Evolutionary conservation across 345 rosid genomes (phyloP).

Genomic region (Litchi chinensis): DNA sequence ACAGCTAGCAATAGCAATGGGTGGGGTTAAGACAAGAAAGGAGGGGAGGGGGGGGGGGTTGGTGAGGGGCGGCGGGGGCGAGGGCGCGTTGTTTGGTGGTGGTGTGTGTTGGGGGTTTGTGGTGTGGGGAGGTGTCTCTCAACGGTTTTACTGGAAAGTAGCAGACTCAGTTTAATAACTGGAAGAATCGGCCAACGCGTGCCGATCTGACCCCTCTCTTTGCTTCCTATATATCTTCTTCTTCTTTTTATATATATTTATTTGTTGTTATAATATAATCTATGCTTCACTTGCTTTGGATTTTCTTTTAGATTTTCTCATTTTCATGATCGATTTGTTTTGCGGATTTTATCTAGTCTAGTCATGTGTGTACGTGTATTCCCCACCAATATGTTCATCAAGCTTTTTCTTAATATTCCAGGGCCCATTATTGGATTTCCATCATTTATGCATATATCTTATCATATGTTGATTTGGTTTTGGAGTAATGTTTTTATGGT

Average conservation of each 20-base stretch:
- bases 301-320: not conserved
- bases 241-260: too few relatives aligned
- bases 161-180: slow-evolving; percentile 20
- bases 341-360: too few relatives aligned
- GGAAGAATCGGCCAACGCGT: slow-evolving; percentile 54
- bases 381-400: not conserved
- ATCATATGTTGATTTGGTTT: not conserved
- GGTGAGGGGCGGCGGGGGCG: too few relatives aligned
- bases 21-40: not conserved
- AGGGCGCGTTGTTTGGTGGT: too few relatives aligned
- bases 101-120: too few relatives aligned
- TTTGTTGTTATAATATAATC: too few relatives aligned
- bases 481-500: not conserved
- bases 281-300: not conserved
- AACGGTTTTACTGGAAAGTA: slow-evolving; percentile 31
- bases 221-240: not conserved
- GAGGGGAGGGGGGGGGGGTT: not conserved
- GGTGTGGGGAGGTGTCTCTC: not conserved
- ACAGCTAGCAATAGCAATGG: slow-evolving; percentile 72
- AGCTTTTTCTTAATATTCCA: not conserved
- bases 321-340: not conserved
- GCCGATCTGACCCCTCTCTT: slow-evolving; percentile 46
- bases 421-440: not conserved
- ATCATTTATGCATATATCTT: too few relatives aligned
- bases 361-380: too few relatives aligned